A percentile compares a stretch with the other conserved stretches of the same genome.
Evolutionary conservation across 2,329 filamentous ascomycete species (phyloP).

Genomic region (Fusarium duplospermum): DNA sequence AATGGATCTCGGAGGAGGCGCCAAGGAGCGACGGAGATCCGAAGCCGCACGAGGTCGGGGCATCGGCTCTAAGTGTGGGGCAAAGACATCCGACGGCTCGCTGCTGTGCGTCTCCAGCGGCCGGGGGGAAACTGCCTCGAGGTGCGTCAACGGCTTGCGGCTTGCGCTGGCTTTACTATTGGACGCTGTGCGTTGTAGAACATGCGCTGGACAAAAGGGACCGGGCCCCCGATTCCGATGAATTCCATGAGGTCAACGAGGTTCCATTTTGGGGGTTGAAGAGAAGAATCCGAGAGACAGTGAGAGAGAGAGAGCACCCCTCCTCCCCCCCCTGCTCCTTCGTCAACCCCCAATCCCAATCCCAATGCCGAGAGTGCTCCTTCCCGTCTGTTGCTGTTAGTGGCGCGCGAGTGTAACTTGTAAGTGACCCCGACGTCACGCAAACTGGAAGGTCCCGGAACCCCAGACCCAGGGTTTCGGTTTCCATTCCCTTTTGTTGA

Average conservation of each 20-base stretch:
- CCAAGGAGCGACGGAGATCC: conserved; percentile 40
- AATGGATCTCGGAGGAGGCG: conserved; percentile 28
- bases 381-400: neutral
- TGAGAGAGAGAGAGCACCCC: neutral
- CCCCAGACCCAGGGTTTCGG: conserved; percentile 28
- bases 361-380: conserved; percentile 30
- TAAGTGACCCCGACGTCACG: conserved; percentile 36
- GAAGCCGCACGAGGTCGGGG: conserved; percentile 40
- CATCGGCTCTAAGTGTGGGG: conserved; percentile 45
- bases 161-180: conserved; percentile 30
- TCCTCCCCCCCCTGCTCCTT: neutral
- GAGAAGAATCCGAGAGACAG: neutral
- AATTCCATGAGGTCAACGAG: conserved; percentile 11
- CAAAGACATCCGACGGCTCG: neutral
- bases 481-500: conserved; percentile 21
- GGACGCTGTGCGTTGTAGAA: neutral
- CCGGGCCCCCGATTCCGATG: conserved; percentile 13
- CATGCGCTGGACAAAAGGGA: conserved; percentile 15
- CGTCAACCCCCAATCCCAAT: neutral
- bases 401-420: neutral
- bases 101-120: neutral
- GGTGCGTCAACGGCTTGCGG: conserved; percentile 6
- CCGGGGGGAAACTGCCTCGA: neutral
- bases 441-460: conserved; percentile 31
- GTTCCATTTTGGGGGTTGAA: conserved; percentile 3